A percentile compares a stretch with the other conserved stretches of the same genome.
phyloP scores from a whole-genome alignment of 371 early-diverging fungal genomes.

The Funneliformis caledonium region DNA sequence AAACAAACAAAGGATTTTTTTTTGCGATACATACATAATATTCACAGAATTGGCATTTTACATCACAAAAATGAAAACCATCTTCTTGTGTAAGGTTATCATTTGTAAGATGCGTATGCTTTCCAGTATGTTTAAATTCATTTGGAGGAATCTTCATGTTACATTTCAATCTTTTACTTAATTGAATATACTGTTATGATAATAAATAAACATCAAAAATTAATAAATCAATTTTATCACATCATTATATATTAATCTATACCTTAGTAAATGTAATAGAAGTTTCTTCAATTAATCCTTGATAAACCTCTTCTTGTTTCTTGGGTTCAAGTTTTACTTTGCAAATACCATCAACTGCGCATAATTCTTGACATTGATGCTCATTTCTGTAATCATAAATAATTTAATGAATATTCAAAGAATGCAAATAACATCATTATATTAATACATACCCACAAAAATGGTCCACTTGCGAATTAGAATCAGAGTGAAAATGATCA shows the following conservation, averaged over 20 bases:
- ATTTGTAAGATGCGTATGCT: background rate
- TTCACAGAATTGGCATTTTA: conserved; percentile 3
- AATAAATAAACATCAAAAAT: background rate
- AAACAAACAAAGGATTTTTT: background rate
- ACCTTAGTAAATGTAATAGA: no score
- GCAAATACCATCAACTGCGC: conserved; percentile 4
- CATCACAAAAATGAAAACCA: conserved; percentile 29
- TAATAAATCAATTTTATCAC: no score
- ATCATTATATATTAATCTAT: no score
- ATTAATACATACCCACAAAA: conserved; percentile 7
- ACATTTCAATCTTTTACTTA: background rate
- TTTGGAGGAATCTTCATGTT: background rate
- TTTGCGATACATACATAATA: background rate
- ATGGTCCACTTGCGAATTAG: background rate
- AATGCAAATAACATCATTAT: background rate
- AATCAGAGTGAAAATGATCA: conserved; percentile 17
- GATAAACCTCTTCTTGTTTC: background rate
- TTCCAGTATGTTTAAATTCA: conserved; percentile 7
- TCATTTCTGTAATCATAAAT: background rate
- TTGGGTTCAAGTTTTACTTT: conserved; percentile 9
- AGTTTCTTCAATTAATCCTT: background rate
- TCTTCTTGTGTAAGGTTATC: background rate
- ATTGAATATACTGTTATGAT: background rate
- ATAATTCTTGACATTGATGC: conserved; percentile 4
- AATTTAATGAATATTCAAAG: background rate